Evolutionary conservation across 1,139 yeast genomes (phyloP), one percentile per base, ranked within the genome.

Genomic region (Meyerozyma sp.): DNA sequence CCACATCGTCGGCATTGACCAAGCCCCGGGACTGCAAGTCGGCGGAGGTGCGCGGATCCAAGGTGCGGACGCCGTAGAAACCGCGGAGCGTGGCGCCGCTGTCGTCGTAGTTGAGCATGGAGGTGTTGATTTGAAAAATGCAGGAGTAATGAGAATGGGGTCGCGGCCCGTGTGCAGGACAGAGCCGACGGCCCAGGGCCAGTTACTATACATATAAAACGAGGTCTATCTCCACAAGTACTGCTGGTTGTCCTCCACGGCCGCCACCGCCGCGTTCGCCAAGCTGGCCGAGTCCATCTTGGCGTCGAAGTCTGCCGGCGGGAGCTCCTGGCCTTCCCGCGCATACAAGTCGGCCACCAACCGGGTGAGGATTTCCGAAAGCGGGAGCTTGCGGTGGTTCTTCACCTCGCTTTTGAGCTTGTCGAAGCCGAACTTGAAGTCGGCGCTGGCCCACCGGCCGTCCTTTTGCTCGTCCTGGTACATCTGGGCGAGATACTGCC

Each of bases 401-500:
- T 62, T 65, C 8, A 68, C 50, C 11, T 59, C 59, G 2, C 59
- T 41, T 41, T 59, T 62, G 61, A 68, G 58, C 43, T 61, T 66
- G 28, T 68, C 73, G 45, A 69, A 70, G 2, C 63, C 69, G 18
- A 58, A 56, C 45, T 59, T 56, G 47, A 70, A 68, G 50, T 70
- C 76, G 2, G 59, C 14, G 14, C 39, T 25, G 20, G 39, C 28
- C 30, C 39, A 34, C 11, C 26, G 25, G 5, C 16, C 26, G 26
- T 34, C 37, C 16, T 34, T 34, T 8, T 34, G 37, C 26, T 34
- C 37, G 16, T 34, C 37, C 26, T 34, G 37, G 37, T 18, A 34
- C 26, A 34, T 20, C 16, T 34, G 37, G 2, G 45, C 73, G 20
- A 58, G 42, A 42, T 49, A 57, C 32, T 78, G 76, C 94, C 94